Conservation (phyloP, 441 rosid genomes). For the Arabidopsis hybrid region DNA sequence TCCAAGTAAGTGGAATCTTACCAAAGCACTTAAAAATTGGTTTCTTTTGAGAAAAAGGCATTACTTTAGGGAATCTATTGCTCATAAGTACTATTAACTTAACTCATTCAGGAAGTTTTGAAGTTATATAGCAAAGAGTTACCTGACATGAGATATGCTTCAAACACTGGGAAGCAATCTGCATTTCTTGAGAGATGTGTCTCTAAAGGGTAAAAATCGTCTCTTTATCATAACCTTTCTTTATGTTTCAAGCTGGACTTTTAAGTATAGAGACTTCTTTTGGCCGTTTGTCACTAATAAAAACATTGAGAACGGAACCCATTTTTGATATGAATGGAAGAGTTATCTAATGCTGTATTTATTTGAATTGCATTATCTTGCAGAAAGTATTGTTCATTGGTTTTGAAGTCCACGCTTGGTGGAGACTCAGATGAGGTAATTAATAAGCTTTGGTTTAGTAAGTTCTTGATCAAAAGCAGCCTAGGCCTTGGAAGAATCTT, state of each 20-base stretch:
- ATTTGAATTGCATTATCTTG: conserved; percentile 34
- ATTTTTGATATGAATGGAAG: background rate
- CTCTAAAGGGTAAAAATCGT: conserved; percentile 63
- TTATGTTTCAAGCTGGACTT: background rate
- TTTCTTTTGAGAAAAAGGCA: background rate
- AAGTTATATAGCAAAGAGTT: conserved; percentile 65
- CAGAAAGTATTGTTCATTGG: conserved; percentile 82
- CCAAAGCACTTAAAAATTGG: background rate
- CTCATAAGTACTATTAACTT: background rate
- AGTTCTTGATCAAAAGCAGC: background rate
- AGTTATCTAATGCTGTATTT: conserved; percentile 16
- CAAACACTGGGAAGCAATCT: conserved; percentile 84
- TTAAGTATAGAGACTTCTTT: background rate
- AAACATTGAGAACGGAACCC: background rate
- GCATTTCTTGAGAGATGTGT: conserved; percentile 74
- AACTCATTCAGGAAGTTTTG: conserved; percentile 56
- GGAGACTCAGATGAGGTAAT: conserved; percentile 63
- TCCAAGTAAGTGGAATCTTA: conserved; percentile 50
- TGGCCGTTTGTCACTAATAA: background rate
- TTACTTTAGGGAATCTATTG: background rate
- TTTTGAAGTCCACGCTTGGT: conserved; percentile 52
- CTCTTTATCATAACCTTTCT: conserved; percentile 13
- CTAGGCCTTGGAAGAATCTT: conserved; percentile 3
- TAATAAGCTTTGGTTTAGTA: background rate
- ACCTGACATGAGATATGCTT: conserved; percentile 79